Evolutionary conservation across 2,329 filamentous ascomycete species (phyloP).

Genomic region (Kalmusia sp.): DNA sequence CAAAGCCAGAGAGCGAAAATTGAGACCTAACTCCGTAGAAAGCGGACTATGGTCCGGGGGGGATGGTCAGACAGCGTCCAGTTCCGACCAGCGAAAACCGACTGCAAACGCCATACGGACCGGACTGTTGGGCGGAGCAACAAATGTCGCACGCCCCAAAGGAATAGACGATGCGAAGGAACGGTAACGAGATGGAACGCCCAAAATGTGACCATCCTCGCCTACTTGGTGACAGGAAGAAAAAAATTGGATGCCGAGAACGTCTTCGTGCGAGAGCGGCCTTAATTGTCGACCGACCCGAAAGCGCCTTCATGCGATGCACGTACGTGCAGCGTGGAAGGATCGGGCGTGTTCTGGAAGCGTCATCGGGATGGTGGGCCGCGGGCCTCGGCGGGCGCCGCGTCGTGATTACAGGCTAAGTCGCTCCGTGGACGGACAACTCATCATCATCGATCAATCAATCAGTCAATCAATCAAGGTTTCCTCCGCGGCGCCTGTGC

Average conservation of each 20-base stretch:
- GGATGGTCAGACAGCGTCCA: background rate
- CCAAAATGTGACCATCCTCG: background rate
- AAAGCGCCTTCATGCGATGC: slow-evolving; percentile 3
- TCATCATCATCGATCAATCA: slow-evolving; percentile 18
- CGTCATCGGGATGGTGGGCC: slow-evolving; percentile 12
- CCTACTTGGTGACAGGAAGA: background rate
- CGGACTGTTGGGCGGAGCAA: background rate
- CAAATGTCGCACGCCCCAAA: background rate
- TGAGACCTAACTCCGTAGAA: background rate
- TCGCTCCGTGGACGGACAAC: slow-evolving; percentile 16
- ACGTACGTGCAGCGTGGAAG: slow-evolving; percentile 19
- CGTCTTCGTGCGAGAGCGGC: background rate
- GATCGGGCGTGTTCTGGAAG: slow-evolving; percentile 33
- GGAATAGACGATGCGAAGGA: background rate
- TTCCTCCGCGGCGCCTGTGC: slow-evolving; percentile 52
- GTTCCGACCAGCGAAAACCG: slow-evolving; percentile 8
- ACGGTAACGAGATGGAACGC: background rate
- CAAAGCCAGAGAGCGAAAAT: background rate
- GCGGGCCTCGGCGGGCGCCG: slow-evolving; percentile 22
- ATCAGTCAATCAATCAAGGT: slow-evolving; percentile 38
- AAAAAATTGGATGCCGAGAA: background rate
- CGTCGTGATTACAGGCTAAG: background rate
- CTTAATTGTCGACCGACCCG: background rate
- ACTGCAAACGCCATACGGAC: slow-evolving; percentile 4
- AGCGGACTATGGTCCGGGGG: background rate